These are phyloP conservation scores for Penicillium brasilianum DNA, from an alignment of 2,329 filamentous ascomycete species.

Conservation along the genomic window DNA sequence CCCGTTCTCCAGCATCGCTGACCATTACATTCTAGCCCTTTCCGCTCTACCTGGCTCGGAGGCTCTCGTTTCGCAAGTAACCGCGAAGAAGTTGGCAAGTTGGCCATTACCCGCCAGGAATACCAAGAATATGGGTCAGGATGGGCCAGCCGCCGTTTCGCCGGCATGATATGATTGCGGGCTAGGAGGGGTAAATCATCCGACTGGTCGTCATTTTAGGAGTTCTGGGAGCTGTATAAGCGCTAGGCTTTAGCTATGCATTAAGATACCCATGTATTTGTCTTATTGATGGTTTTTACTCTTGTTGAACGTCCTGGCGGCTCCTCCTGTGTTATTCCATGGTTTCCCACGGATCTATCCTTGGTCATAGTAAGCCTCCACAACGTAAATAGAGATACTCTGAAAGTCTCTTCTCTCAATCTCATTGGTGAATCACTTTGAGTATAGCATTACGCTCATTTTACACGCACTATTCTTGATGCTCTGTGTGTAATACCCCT, in stretches of 20 bases:
- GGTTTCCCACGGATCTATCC: neutral
- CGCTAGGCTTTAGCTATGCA: conserved; percentile 10
- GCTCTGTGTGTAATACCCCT: neutral
- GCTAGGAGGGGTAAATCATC: neutral
- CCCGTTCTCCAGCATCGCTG: neutral
- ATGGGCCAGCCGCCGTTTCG: conserved; percentile 77
- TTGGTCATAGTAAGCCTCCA: neutral
- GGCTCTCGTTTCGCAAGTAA: conserved; percentile 78
- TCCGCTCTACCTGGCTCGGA: conserved; percentile 83
- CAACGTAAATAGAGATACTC: neutral
- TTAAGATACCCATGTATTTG: conserved; percentile 33
- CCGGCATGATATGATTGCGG: conserved; percentile 37
- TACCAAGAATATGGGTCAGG: conserved; percentile 83
- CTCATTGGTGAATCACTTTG: neutral
- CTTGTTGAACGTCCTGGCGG: neutral
- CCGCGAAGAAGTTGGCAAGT: conserved; percentile 64
- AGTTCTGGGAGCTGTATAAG: conserved; percentile 13
- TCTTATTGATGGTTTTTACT: conserved; percentile 5
- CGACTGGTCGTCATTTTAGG: neutral
- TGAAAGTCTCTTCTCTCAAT: neutral
- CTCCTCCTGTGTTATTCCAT: neutral
- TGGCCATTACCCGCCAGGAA: conserved; percentile 83
- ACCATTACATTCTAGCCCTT: conserved; percentile 55
- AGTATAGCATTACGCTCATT: neutral
- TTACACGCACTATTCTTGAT: neutral